Conservation (phyloP, 208 protist genomes). For the Wallacemonas sp. region DNA sequence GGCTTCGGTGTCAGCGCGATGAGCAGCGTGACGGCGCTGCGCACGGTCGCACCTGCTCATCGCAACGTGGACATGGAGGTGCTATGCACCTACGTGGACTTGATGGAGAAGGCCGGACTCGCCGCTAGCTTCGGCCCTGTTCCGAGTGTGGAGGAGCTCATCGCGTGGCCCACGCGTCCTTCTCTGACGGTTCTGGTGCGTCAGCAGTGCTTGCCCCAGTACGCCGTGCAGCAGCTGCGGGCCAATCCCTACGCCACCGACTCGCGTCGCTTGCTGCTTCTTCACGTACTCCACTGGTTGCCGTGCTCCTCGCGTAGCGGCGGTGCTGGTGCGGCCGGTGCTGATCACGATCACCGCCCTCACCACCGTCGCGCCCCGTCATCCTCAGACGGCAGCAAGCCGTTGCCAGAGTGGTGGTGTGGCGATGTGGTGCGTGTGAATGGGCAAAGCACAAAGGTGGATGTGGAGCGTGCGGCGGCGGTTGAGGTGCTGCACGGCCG, state of each 20-base stretch:
- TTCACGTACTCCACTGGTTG: conserved; percentile 74
- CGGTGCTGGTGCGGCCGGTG: no score
- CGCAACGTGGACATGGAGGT: conserved; percentile 42
- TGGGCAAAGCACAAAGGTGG: conserved; percentile 9
- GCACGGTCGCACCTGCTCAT: conserved; percentile 5
- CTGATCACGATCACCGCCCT: no score
- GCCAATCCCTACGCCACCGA: conserved; percentile 24
- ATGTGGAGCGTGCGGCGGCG: conserved; percentile 68
- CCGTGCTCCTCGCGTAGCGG: conserved; percentile 28
- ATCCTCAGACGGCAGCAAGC: conserved; percentile 12
- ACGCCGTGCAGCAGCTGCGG: conserved; percentile 12
- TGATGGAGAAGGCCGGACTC: conserved; percentile 55
- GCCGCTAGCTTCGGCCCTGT: conserved; percentile 46
- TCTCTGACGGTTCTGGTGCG: neutral
- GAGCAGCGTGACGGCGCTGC: conserved; percentile 47
- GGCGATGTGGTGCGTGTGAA: neutral
- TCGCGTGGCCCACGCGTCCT: conserved; percentile 23
- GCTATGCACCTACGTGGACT: conserved; percentile 56
- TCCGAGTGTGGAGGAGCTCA: conserved; percentile 58
- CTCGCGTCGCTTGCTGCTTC: conserved; percentile 48
- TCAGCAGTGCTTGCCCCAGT: conserved; percentile 8
- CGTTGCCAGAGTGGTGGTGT: conserved; percentile 12
- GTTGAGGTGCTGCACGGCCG: conserved; percentile 65
- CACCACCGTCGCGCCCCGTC: no score
- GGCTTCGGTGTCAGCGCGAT: conserved; percentile 71